phyloP scores from a whole-genome alignment of 495 filamentous ascomycete genomes.

The Tuber umbilicatum region DNA sequence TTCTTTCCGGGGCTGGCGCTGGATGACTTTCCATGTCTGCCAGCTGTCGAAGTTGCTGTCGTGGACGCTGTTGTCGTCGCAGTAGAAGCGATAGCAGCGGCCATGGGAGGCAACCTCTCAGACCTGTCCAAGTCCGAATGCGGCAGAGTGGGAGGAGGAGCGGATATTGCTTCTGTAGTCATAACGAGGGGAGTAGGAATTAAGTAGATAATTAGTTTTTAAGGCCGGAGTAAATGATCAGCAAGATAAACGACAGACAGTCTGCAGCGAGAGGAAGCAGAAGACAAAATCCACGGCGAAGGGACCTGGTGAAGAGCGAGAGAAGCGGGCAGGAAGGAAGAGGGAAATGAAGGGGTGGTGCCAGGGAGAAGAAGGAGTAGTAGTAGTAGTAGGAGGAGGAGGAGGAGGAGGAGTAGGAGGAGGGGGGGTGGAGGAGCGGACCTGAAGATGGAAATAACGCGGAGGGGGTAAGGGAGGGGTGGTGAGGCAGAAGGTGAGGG shows the following conservation, averaged over 20 bases:
- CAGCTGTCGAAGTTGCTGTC: conserved; percentile 16
- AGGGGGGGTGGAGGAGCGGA: conserved; percentile 22
- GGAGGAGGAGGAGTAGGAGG: conserved; percentile 13
- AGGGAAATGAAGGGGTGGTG: conserved; percentile 23
- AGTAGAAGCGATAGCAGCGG: conserved; percentile 25
- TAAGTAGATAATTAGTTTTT: conserved; percentile 23
- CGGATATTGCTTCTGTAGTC: conserved; percentile 32
- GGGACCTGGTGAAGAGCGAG: conserved; percentile 22
- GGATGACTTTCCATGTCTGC: conserved; percentile 29
- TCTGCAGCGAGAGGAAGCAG: conserved; percentile 28
- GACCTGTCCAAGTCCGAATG: conserved; percentile 25
- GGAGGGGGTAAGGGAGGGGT: conserved; percentile 25
- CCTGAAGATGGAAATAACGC: conserved; percentile 34
- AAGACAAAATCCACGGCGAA: conserved; percentile 22
- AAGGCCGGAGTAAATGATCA: conserved; percentile 32
- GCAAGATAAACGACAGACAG: conserved; percentile 31
- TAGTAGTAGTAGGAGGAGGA: conserved; percentile 31
- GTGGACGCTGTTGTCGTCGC: conserved; percentile 15
- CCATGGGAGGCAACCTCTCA: conserved; percentile 33
- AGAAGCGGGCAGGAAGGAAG: conserved; percentile 31
- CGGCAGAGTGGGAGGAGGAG: conserved; percentile 19
- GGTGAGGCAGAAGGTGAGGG: conserved; percentile 24
- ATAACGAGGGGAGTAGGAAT: conserved; percentile 13
- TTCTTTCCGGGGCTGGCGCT: conserved; percentile 36
- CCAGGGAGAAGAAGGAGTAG: conserved; percentile 31